phyloP scores from a whole-genome alignment of 345 rosid genomes.

The Carallia brachiata region DNA sequence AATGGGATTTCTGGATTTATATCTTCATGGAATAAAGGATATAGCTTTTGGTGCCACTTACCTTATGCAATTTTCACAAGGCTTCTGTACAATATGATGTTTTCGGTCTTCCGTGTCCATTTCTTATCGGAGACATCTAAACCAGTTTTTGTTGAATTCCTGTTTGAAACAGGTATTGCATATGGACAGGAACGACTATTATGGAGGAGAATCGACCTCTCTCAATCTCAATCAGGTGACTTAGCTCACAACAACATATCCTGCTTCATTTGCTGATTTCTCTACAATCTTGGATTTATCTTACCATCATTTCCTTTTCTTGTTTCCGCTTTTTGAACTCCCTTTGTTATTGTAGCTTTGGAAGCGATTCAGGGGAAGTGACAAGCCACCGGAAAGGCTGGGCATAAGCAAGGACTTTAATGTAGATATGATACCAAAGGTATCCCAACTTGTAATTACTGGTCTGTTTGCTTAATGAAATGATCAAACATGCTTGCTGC shows the following conservation, averaged over 20 bases:
- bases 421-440: slow-evolving; percentile 92
- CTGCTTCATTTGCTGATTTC: not conserved
- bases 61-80: too few relatives aligned
- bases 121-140: not conserved
- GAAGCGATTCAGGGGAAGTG: slow-evolving; percentile 74
- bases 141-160: not conserved
- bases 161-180: slow-evolving; percentile 52
- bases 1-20: too few relatives aligned
- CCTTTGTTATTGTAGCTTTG: slow-evolving; percentile 52
- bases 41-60: too few relatives aligned
- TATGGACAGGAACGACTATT: slow-evolving; percentile 82
- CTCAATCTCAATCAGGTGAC: slow-evolving; percentile 74
- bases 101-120: not conserved
- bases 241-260: not conserved
- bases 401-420: slow-evolving; percentile 80
- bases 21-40: too few relatives aligned
- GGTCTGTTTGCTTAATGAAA: too few relatives aligned
- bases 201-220: slow-evolving; percentile 81
- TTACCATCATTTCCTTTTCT: not conserved
- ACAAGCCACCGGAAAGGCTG: slow-evolving; percentile 56
- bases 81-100: not conserved
- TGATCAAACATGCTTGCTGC: too few relatives aligned
- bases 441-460: slow-evolving; percentile 7
- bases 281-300: not conserved
- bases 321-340: not conserved